These are phyloP conservation scores for Candida mattraensis DNA, from an alignment of 805 yeast genomes.

Conservation along the genomic window DNA sequence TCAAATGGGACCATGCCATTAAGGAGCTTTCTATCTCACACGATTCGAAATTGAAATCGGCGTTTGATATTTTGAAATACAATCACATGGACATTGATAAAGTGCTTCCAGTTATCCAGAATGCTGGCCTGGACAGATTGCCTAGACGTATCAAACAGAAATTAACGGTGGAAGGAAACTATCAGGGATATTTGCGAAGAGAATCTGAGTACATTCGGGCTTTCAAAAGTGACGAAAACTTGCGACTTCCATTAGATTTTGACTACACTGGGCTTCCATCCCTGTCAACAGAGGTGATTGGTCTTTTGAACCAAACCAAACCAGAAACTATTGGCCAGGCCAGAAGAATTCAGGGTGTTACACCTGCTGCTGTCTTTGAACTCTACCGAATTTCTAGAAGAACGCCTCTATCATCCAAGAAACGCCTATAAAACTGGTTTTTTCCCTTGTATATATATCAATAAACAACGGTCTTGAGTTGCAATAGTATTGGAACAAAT, in stretches of 20 bases:
- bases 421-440: neutral
- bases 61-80: conserved; percentile 70
- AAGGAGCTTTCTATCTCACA: conserved; percentile 50
- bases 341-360: conserved; percentile 88
- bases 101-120: conserved; percentile 38
- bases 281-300: conserved; percentile 75
- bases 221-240: conserved; percentile 77
- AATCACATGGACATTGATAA: conserved; percentile 38
- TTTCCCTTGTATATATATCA: conserved; percentile 1
- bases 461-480: no score
- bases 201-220: conserved; percentile 73
- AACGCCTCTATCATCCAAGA: conserved; percentile 20
- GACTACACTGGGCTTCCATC: conserved; percentile 61
- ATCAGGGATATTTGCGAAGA: conserved; percentile 74
- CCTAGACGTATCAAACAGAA: conserved; percentile 54
- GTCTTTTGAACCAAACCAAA: conserved; percentile 65
- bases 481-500: no score
- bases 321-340: conserved; percentile 96
- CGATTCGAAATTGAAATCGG: conserved; percentile 55
- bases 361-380: conserved; percentile 89
- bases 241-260: conserved; percentile 66
- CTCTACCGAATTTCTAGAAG: conserved; percentile 55
- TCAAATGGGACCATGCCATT: conserved; percentile 60
- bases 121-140: conserved; percentile 25
- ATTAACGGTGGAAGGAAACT: conserved; percentile 76